Conservation (phyloP, 352 stramenopile species). For the Thalassiosira mediterranea region DNA sequence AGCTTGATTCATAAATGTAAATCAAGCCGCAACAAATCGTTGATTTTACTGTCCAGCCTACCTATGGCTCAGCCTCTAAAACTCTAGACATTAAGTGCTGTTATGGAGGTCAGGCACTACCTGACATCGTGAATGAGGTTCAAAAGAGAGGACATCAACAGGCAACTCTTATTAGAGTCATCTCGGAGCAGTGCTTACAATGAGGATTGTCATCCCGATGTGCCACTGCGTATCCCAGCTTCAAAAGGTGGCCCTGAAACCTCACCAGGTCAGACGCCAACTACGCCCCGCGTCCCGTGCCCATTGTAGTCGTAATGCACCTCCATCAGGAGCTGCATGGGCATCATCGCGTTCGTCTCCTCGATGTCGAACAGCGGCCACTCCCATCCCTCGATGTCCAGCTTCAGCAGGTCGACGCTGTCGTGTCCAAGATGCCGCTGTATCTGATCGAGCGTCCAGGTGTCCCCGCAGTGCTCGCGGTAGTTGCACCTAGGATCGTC, state of each 20-base stretch:
- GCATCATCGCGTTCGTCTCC: conserved; percentile 1
- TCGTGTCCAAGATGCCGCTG: conserved; percentile 23
- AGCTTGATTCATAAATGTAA: too few species aligned
- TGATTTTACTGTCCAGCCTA: too few species aligned
- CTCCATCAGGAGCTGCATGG: conserved; percentile 44
- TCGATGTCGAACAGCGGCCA: conserved; percentile 26
- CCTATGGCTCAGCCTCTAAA: too few species aligned
- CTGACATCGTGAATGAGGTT: too few species aligned
- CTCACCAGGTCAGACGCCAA: conserved; percentile 21
- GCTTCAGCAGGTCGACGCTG: conserved; percentile 34
- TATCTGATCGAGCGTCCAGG: conserved; percentile 30
- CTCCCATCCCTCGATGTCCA: conserved; percentile 45
- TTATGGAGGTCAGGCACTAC: too few species aligned
- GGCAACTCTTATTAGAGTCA: too few species aligned
- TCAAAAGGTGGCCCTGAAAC: conserved; percentile 25
- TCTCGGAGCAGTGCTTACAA: too few species aligned
- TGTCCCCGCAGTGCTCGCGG: conserved; percentile 1
- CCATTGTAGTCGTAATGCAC: conserved; percentile 18
- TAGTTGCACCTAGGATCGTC: not conserved
- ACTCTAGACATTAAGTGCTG: too few species aligned
- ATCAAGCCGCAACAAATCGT: too few species aligned
- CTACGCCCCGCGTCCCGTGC: conserved; percentile 8
- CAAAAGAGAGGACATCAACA: too few species aligned
- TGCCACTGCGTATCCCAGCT: conserved; percentile 25
- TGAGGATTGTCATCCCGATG: conserved; percentile 31